Conservation (phyloP, 2,329 filamentous ascomycete species). For the Ambrosiella cleistominuta region DNA sequence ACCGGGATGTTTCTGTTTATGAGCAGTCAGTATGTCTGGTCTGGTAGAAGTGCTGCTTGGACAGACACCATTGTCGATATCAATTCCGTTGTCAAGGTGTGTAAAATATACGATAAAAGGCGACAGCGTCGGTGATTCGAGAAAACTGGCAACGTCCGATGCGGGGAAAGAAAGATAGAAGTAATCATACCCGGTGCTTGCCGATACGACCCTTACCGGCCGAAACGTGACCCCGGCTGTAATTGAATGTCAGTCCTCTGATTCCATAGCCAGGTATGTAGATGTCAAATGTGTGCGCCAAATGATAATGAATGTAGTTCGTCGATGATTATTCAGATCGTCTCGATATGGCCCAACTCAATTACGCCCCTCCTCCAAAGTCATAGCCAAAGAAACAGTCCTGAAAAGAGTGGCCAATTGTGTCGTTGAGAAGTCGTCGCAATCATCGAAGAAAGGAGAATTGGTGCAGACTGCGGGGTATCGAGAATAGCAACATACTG, state of each 20-base stretch:
- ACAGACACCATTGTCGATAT: not conserved
- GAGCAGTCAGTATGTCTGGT: slow-evolving; percentile 9
- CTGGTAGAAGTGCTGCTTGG: not conserved
- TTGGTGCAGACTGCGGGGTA: slow-evolving; percentile 13
- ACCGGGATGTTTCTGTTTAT: slow-evolving; percentile 51
- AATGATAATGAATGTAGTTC: not conserved
- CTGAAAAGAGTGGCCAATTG: slow-evolving; percentile 9
- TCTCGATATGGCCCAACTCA: slow-evolving; percentile 10
- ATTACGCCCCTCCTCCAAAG: slow-evolving; percentile 5
- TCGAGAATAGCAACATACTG: slow-evolving; percentile 36
- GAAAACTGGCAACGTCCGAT: not conserved
- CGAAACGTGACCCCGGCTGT: slow-evolving; percentile 89
- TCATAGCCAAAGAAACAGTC: not conserved
- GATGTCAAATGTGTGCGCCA: not conserved
- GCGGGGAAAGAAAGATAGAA: not conserved
- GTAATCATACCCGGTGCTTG: slow-evolving; percentile 54
- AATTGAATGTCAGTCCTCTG: slow-evolving; percentile 19
- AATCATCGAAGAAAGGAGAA: slow-evolving; percentile 12
- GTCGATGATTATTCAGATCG: slow-evolving; percentile 6
- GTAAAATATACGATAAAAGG: not conserved
- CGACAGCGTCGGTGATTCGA: not conserved
- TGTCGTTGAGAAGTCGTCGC: slow-evolving; percentile 9
- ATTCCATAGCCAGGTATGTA: not conserved
- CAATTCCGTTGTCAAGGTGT: not conserved
- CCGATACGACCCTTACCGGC: slow-evolving; percentile 96